A percentile compares a stretch with the other conserved stretches of the same genome.
phyloP scores from a whole-genome alignment of 305 asterid genomes.

The Andrographis paniculata region DNA sequence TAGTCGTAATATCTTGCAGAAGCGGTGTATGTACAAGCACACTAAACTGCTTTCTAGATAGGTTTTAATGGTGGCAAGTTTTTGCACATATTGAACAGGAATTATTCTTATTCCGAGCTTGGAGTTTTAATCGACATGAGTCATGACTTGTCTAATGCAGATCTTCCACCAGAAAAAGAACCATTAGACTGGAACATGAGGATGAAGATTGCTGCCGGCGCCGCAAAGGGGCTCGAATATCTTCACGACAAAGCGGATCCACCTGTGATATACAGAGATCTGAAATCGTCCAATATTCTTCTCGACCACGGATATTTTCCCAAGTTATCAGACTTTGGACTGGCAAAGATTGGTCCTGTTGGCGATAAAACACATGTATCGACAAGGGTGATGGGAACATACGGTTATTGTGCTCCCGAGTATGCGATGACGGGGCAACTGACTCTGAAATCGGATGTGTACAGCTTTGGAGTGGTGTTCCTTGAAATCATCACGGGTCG shows the following conservation, averaged over 20 bases:
- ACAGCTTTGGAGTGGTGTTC: conserved; percentile 93
- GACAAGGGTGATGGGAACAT: conserved; percentile 98
- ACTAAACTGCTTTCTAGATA: too few species aligned
- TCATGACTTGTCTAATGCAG: conserved; percentile 20
- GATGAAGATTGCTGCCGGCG: conserved; percentile 98
- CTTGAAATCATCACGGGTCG: conserved; percentile 95
- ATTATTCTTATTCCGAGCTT: too few species aligned
- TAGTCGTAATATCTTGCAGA: too few species aligned
- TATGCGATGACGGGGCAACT: conserved; percentile 99
- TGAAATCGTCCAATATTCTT: conserved; percentile 90
- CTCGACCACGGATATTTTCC: conserved; percentile 78
- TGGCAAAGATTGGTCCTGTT: conserved; percentile 93
- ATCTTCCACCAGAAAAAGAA: conserved; percentile 61
- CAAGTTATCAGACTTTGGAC: conserved; percentile 92
- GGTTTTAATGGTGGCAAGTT: neutral
- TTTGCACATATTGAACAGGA: too few species aligned
- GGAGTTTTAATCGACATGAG: too few species aligned
- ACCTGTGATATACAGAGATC: conserved; percentile 89
- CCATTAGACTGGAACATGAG: conserved; percentile 96
- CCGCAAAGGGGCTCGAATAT: conserved; percentile 92
- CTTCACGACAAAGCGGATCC: conserved; percentile 95
- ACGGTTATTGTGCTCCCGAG: conserved; percentile 99
- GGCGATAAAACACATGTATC: conserved; percentile 97
- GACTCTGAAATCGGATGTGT: conserved; percentile 86
- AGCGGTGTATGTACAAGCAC: too few species aligned